Conservation (phyloP, 768 basidiomycete genomes). For the Pisolithus tinctorius region DNA sequence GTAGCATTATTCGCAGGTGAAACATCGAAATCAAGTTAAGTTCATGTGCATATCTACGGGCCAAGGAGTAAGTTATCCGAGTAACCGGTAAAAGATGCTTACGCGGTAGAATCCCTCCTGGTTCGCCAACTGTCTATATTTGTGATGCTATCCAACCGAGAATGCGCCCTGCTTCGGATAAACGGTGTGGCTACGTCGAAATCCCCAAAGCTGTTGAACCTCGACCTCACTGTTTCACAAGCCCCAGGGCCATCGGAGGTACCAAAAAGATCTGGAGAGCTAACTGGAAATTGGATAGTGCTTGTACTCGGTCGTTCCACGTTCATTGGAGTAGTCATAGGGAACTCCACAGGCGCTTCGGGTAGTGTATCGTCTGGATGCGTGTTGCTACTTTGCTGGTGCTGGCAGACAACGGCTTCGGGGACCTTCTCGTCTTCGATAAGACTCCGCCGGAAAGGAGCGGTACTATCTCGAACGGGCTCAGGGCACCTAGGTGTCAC, state of each 20-base stretch:
- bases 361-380: constrained; percentile 34
- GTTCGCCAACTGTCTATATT: constrained; percentile 77
- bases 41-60: constrained; percentile 70
- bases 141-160: constrained; percentile 54
- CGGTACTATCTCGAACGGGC: constrained; percentile 46
- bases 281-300: constrained; percentile 75
- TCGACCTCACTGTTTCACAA: constrained; percentile 43
- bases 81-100: constrained; percentile 26
- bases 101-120: constrained; percentile 87
- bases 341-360: constrained; percentile 54
- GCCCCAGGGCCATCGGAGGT: constrained; percentile 51
- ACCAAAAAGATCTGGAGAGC: constrained; percentile 60
- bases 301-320: constrained; percentile 47
- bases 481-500: constrained; percentile 48
- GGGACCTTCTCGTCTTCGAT: constrained; percentile 72
- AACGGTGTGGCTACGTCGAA: constrained; percentile 71
- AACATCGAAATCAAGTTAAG: constrained; percentile 82
- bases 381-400: constrained; percentile 9
- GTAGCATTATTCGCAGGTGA: constrained; percentile 85
- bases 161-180: constrained; percentile 79
- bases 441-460: constrained; percentile 70
- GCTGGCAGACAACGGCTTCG: constrained; percentile 36
- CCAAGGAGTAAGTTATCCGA: constrained; percentile 1
- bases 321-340: constrained; percentile 44
- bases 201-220: constrained; percentile 70